Base-by-base conservation (phyloP, 495 filamentous ascomycete species). In the Daldinia bambusicola region DNA sequence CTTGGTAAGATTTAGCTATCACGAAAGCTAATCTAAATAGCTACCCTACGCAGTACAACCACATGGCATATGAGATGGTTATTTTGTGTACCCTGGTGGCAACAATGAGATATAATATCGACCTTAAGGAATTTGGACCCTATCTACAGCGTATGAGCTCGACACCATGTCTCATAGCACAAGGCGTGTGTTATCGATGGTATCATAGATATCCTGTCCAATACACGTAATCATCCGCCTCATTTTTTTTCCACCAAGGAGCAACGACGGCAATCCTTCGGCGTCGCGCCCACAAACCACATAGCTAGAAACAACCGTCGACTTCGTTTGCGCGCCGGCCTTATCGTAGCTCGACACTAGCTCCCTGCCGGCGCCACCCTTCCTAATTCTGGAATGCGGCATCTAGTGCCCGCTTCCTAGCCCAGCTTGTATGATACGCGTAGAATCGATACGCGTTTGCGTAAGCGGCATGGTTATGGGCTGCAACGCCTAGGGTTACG, bases 321-420 rank as follows among this genome's bases (percentile, higher is more conserved):
- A 10, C 55, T 26, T 20, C 56, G 61, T 65, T 55, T 55, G 55
- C 68, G 43, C 43, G 18, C 43, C 43, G 43, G 20, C 43, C 18
- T 48, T 52, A 20, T 32, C 14, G 64, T 61, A 55, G 56, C 55
- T n/a, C 67, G 40, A 41, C 67, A 41, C 68, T 71, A 71, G 58
- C 57, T 48, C 34, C 56, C 50, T 66, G 38, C 51, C 57, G 32
- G 62, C 57, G 62, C 57, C 37, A 51, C 32, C 18, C 26, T 26
- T 36, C 62, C 38, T 55, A 61, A 56, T 20, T 20, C 31, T 61
- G 32, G 36, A 51, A 30, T 70, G 61, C 53, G 65, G 53, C 18
- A 18, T 52, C 55, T 69, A 63, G 45, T 63, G 55, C 53, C 55
- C 61, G 61, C 61, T 55, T 48, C 13, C 18, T 16, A 56, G 26